Conservation (phyloP, 2,329 filamentous ascomycete genomes). For the Pseudocercospora macadamiae region DNA sequence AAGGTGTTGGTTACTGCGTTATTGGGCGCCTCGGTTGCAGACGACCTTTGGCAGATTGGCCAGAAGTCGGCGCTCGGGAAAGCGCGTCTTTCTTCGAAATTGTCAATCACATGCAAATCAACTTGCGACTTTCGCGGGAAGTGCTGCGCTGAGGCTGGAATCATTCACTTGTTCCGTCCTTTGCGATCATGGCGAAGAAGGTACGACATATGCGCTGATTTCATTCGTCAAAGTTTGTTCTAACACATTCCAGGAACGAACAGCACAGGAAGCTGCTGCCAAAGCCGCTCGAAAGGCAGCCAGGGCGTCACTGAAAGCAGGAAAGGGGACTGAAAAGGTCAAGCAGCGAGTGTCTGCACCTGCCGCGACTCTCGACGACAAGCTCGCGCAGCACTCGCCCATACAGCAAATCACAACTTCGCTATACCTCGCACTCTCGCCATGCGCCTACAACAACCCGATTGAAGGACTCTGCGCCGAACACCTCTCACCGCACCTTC, state of each 20-base stretch:
- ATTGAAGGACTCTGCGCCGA: constrained; percentile 73
- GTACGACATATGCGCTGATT: not conserved
- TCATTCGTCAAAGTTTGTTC: not conserved
- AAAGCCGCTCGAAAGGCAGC: constrained; percentile 19
- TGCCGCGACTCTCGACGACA: not conserved
- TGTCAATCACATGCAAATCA: constrained; percentile 1
- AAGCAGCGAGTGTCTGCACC: not conserved
- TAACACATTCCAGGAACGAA: constrained; percentile 9
- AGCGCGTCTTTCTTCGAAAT: too few relatives aligned
- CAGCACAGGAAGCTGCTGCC: constrained; percentile 14
- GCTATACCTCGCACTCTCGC: constrained; percentile 75
- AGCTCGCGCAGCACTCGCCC: constrained; percentile 54
- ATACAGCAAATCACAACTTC: constrained; percentile 80
- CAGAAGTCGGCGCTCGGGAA: not conserved
- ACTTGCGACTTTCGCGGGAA: too few relatives aligned
- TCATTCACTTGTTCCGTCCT: too few relatives aligned
- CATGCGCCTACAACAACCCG: constrained; percentile 69
- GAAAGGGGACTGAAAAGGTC: not conserved
- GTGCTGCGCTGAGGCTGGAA: not conserved
- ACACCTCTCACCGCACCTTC: constrained; percentile 73
- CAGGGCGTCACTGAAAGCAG: constrained; percentile 7
- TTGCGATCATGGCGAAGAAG: not conserved
- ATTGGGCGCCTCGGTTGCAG: too few relatives aligned
- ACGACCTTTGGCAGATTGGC: not conserved
- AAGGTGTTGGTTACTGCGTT: too few relatives aligned